These are phyloP conservation scores for Melaleuca quinquenervia DNA, from an alignment of 345 rosid genomes.

Conservation along the genomic window DNA sequence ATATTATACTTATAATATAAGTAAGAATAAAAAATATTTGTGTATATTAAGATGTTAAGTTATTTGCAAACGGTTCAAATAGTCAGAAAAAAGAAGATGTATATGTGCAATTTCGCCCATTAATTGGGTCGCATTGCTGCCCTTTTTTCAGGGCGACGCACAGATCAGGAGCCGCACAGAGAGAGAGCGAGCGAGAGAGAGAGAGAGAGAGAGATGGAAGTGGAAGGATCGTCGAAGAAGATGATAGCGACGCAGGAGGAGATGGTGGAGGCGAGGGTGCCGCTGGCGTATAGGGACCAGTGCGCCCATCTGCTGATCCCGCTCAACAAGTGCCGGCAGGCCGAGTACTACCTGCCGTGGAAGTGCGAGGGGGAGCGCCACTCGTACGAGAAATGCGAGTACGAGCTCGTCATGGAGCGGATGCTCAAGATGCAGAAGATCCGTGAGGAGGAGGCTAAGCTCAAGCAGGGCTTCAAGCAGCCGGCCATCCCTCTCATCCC, in stretches of 20 bases:
- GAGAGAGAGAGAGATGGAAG: slow-evolving; percentile 38
- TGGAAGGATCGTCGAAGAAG: slow-evolving; percentile 85
- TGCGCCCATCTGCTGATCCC: slow-evolving; percentile 95
- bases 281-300: slow-evolving; percentile 81
- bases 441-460: slow-evolving; percentile 64
- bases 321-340: slow-evolving; percentile 91
- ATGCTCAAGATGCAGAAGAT: slow-evolving; percentile 99
- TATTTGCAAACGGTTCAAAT: neutral
- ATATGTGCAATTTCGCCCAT: neutral
- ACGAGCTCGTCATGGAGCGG: slow-evolving; percentile 98
- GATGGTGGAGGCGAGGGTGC: slow-evolving; percentile 79
- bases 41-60: neutral
- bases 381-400: slow-evolving; percentile 89
- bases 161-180: neutral
- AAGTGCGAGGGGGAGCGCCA: slow-evolving; percentile 96
- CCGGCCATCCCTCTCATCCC: slow-evolving; percentile 70
- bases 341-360: slow-evolving; percentile 95
- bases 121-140: neutral
- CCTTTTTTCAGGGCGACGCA: neutral
- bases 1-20: neutral
- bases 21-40: neutral
- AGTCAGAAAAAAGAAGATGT: neutral
- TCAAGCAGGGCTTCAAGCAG: slow-evolving; percentile 26
- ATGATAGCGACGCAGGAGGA: slow-evolving; percentile 95
- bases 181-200: neutral